phyloP scores from a whole-genome alignment of 2,329 filamentous ascomycete genomes.

The Trichophyton rubrum region DNA sequence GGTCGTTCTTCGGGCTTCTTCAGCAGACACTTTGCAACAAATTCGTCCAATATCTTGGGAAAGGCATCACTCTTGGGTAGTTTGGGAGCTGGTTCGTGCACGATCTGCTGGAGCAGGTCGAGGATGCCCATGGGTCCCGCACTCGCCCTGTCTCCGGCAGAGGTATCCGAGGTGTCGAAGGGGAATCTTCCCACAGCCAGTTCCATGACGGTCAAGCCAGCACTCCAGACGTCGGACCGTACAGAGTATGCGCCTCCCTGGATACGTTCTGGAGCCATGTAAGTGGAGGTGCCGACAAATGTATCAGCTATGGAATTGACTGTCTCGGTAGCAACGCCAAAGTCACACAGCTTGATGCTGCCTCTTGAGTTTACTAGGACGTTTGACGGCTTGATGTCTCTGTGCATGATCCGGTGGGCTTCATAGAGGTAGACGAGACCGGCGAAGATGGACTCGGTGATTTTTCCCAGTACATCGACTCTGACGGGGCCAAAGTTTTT shows the following conservation, averaged over 20 bases:
- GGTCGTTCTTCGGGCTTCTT: conserved; percentile 82
- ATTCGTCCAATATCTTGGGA: conserved; percentile 85
- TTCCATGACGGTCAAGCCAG: conserved; percentile 90
- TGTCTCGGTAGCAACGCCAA: conserved; percentile 94
- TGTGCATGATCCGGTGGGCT: conserved; percentile 95
- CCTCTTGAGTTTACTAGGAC: conserved; percentile 90
- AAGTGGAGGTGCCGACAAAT: conserved; percentile 95
- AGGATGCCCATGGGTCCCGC: conserved; percentile 80
- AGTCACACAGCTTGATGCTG: conserved; percentile 94
- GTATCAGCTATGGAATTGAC: conserved; percentile 98
- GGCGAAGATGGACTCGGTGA: conserved; percentile 86
- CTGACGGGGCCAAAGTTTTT: conserved; percentile 89
- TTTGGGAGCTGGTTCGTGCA: conserved; percentile 85
- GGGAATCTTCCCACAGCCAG: conserved; percentile 95
- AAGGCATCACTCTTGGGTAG: conserved; percentile 96
- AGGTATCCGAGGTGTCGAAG: conserved; percentile 71
- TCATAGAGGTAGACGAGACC: conserved; percentile 91
- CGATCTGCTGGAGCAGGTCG: conserved; percentile 91
- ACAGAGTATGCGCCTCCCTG: conserved; percentile 95
- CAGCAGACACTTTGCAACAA: conserved; percentile 89
- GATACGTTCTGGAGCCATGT: conserved; percentile 98
- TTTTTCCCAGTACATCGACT: conserved; percentile 93
- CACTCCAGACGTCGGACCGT: conserved; percentile 98
- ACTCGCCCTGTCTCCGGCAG: conserved; percentile 53
- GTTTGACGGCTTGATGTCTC: conserved; percentile 97